Evolutionary conservation across 305 asterid genomes (phyloP).

Genomic region (Fraxinus baroniana): DNA sequence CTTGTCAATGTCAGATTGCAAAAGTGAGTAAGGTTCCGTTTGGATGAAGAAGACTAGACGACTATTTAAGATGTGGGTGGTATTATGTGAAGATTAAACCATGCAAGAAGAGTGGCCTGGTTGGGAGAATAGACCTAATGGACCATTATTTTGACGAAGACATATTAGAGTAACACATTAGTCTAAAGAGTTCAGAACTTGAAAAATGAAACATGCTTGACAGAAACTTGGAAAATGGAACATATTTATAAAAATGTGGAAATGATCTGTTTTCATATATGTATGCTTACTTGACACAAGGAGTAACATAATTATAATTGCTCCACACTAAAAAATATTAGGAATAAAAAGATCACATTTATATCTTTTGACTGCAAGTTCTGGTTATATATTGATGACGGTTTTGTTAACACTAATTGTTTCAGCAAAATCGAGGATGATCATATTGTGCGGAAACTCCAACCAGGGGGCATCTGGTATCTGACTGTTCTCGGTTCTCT

Average conservation of each 20-base stretch:
- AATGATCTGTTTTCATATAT: neutral
- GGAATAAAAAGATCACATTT: neutral
- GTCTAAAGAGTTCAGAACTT: slow-evolving; percentile 8
- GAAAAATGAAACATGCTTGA: neutral
- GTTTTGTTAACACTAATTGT: slow-evolving; percentile 17
- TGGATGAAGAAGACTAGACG: too few relatives aligned
- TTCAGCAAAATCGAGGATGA: slow-evolving; percentile 72
- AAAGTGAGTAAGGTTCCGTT: too few relatives aligned
- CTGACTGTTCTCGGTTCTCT: slow-evolving; percentile 86
- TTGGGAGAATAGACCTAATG: neutral
- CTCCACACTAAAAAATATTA: neutral
- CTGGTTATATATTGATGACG: slow-evolving; percentile 20
- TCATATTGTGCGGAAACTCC: slow-evolving; percentile 86
- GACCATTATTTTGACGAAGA: neutral
- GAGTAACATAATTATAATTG: neutral
- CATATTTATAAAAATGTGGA: neutral
- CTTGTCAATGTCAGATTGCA: neutral
- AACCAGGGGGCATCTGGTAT: slow-evolving; percentile 83
- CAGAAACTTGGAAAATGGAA: neutral
- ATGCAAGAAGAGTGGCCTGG: neutral
- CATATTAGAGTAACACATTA: too few relatives aligned
- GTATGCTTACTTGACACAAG: neutral
- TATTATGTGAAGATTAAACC: neutral
- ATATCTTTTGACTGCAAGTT: neutral
- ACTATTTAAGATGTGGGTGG: too few relatives aligned